These are phyloP conservation scores for Sporisorium graminicola DNA, from an alignment of 1,284 basidiomycete genomes.

Conservation along the genomic window DNA sequence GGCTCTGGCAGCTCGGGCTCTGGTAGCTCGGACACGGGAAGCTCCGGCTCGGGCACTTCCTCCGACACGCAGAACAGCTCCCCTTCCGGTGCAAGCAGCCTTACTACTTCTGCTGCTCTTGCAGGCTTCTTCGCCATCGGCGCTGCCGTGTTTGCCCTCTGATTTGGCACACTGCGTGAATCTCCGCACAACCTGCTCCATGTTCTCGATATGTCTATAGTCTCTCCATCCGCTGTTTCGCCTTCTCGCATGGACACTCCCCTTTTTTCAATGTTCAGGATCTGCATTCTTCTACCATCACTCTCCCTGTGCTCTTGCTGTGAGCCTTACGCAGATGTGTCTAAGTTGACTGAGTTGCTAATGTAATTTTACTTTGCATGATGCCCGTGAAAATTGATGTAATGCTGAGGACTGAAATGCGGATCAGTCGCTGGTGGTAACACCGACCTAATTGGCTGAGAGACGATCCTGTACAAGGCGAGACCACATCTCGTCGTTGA, in stretches of 20 bases:
- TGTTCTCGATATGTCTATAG: not conserved
- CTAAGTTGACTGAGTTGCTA: not conserved
- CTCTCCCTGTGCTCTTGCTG: not conserved
- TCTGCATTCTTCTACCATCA: not conserved
- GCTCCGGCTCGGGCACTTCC: constrained; percentile 9
- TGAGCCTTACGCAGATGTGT: not conserved
- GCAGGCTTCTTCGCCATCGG: constrained; percentile 29
- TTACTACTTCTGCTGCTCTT: constrained; percentile 24
- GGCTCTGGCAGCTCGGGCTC: constrained; percentile 4
- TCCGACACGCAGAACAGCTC: constrained; percentile 31
- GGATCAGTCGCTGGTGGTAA: constrained; percentile 14
- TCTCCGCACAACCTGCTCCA: not conserved
- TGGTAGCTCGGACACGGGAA: too few species aligned
- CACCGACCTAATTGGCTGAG: constrained; percentile 17
- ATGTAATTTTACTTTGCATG: not conserved
- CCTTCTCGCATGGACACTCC: constrained; percentile 40
- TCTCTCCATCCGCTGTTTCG: constrained; percentile 7
- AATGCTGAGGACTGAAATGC: not conserved
- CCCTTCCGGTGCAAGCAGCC: constrained; percentile 17
- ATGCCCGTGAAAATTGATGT: not conserved
- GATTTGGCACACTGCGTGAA: not conserved
- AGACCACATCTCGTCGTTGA: constrained; percentile 64
- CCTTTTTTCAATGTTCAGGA: constrained; percentile 9
- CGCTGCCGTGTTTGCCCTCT: constrained; percentile 30
- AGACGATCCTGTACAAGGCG: constrained; percentile 46